Base-by-base conservation (phyloP, 139 green algal genomes). In the Micractinium sp. region DNA sequence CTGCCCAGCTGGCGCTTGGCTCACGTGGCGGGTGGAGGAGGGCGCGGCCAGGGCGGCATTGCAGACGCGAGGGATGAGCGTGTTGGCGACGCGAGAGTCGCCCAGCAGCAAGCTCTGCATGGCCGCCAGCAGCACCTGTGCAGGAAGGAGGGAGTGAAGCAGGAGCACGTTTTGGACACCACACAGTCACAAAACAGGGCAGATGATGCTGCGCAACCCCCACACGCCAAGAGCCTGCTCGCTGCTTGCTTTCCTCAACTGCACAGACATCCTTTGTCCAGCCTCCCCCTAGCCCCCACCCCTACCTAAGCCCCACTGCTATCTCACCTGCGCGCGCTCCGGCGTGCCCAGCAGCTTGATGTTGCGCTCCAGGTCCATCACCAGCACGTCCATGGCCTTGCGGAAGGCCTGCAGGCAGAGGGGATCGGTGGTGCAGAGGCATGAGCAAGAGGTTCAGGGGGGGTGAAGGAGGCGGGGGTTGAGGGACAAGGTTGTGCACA, bases 51-150 rank as follows among this genome's bases (percentile, higher is more conserved):
- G 91, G 36, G 97, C 93, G 61, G 92, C 91, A 61, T 93, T 94
- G 91, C 94, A 97, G 38, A 98, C 90, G 63, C 93, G 91, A 0
- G 96, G 96, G 79, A 99, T 93, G 74, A 98, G 90, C 23, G 92
- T 88, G 77, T 93, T 93, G 53, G 94, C 94, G 77, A 89, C 93
- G 69, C 89, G 82, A 16, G 93, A 92, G 38, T 99, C 95, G 1
- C 82, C 88, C 76, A 99, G 93, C 90, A 98, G 89, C 56, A 94
- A 95, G 89, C 93, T 94, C 92, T 98, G 96, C 31, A 92, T 92
- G 5, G 95, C 96, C 20, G 96, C 96, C 76, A 98, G 89, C 41
- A 98, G 89, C 63, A 98, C 95, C 90, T 93, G 91, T 35, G 76
- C 25, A 60, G 66, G 39, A 29, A 29, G n/a, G 16, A 67, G 20